Evolutionary conservation across 768 basidiomycete genomes (phyloP), one percentile per base, ranked within the genome.

Genomic region (Suillus tomentosus): DNA sequence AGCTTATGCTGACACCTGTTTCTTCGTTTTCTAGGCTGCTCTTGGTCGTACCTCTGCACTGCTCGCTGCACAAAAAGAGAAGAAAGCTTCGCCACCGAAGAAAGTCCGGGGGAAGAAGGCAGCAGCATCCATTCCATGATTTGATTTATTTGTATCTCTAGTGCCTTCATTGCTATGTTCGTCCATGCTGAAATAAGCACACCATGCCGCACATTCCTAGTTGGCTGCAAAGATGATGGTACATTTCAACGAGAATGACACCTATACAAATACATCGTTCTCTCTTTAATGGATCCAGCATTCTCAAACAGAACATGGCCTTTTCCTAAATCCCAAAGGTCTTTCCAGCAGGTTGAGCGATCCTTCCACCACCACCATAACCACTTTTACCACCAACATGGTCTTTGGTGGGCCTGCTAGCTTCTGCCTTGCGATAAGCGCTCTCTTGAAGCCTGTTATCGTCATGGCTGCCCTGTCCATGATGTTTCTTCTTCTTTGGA

Each of bases 31-130:
- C 67, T 70, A 94, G 92, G 89, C 89, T 65, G 82, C 87, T 66
- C 83, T 94, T 54, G 90, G 88, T 56, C 91, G 92, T 66, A 84
- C 87, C 34, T 91, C 91, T 65, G 89, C 91, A 50, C 81, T 94
- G 66, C 67, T 88, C 62, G 84, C 82, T 34, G 77, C 91, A 60
- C 89, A 91, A 79, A 87, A 83, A 73, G 87, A 89, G 76, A 89
- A 85, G 76, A 92, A 90, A 77, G 72, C 85, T 13, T 70, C 76
- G 68, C 90, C 83, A 72, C 79, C 84, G 57, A 92, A 86, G 84
- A 92, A 92, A 80, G 66, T 79, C 66, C 83, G 92, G 71, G 90
- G 91, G 62, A 88, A 86, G 82, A 92, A 90, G 79, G 75, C 70
- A 22, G 45, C 55, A 48, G 54, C 13, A 17, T 59, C 40, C 37